These are phyloP conservation scores for Elasticomyces elasticus DNA, from an alignment of 495 filamentous ascomycete genomes.

Conservation along the genomic window DNA sequence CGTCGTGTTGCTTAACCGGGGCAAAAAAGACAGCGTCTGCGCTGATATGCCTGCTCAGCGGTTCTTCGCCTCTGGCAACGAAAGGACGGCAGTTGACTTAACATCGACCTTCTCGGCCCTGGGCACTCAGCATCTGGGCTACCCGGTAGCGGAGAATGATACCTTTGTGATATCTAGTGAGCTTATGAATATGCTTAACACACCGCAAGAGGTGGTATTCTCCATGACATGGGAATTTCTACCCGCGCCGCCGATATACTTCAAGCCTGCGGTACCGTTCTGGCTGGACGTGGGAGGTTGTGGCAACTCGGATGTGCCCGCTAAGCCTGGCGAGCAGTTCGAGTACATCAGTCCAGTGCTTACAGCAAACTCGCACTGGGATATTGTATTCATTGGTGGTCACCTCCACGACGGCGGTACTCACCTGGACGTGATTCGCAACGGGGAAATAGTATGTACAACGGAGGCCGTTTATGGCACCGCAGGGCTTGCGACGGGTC, in stretches of 20 bases:
- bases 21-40: constrained; percentile 1
- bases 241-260: constrained; percentile 1
- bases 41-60: not conserved
- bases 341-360: constrained; percentile 2
- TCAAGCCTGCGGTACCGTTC: constrained; percentile 2
- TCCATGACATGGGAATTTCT: constrained; percentile 17
- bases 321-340: not conserved
- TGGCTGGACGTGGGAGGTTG: constrained; percentile 19
- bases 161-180: constrained; percentile 2
- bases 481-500: not conserved
- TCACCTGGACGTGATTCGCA: constrained; percentile 8
- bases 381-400: constrained; percentile 1
- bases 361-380: not conserved
- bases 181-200: constrained; percentile 15
- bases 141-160: not conserved
- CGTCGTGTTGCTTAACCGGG: constrained; percentile 8
- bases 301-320: constrained; percentile 1
- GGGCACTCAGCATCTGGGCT: constrained; percentile 6
- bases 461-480: not conserved
- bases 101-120: not conserved
- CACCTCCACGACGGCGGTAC: constrained; percentile 19
- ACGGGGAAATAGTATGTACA: constrained; percentile 7
- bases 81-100: constrained; percentile 13
- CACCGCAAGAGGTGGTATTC: constrained; percentile 7
- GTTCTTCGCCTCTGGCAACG: constrained; percentile 20